phyloP scores from a whole-genome alignment of 1,139 yeast species.

The Candida glucosophila region DNA sequence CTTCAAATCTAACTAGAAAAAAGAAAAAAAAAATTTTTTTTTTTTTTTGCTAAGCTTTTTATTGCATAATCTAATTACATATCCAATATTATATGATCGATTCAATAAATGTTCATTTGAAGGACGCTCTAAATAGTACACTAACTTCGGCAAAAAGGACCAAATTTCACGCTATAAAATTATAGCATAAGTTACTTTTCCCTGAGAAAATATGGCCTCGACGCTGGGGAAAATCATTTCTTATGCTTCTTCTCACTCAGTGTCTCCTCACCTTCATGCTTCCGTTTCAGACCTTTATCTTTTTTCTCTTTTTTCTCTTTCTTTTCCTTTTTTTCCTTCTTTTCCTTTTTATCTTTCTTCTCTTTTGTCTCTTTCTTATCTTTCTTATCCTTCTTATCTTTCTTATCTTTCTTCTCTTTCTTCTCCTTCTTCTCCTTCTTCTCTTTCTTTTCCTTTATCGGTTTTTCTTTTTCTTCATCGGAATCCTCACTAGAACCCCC shows the following conservation, averaged over 20 bases:
- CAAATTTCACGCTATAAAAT: too few species aligned
- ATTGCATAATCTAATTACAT: too few species aligned
- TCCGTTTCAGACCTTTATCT: slow-evolving; percentile 44
- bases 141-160: too few species aligned
- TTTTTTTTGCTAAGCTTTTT: too few species aligned
- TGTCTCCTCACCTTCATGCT: slow-evolving; percentile 40
- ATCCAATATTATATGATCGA: too few species aligned
- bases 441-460: slow-evolving; percentile 26
- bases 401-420: slow-evolving; percentile 39
- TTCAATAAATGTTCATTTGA: too few species aligned
- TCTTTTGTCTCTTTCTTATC: slow-evolving; percentile 49
- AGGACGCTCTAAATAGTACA: too few species aligned
- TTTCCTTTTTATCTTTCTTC: slow-evolving; percentile 43
- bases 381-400: slow-evolving; percentile 47
- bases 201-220: too few species aligned
- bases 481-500: slow-evolving; percentile 29
- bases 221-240: slow-evolving; percentile 13
- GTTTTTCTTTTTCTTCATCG: slow-evolving; percentile 36
- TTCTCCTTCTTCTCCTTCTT: slow-evolving; percentile 46
- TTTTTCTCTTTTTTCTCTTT: slow-evolving; percentile 46
- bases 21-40: too few species aligned
- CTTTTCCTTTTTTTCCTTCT: slow-evolving; percentile 37
- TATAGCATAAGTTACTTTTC: too few species aligned
- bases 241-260: slow-evolving; percentile 42
- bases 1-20: too few species aligned